A percentile compares a stretch with the other conserved stretches of the same genome.
phyloP scores from a whole-genome alignment of 768 basidiomycete genomes.

The Mrakia gelida region DNA sequence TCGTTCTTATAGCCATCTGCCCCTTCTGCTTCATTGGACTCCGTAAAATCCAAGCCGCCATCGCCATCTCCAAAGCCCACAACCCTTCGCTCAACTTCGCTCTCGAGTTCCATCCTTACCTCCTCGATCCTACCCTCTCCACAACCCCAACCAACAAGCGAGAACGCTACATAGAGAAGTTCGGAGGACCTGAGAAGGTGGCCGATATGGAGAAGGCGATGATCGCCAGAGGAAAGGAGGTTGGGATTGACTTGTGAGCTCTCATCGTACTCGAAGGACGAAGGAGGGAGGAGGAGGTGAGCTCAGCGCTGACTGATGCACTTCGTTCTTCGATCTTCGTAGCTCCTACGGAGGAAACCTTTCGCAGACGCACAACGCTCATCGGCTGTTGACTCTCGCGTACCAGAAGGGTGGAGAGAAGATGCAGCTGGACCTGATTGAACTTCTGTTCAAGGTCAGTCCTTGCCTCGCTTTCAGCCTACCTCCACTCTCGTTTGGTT shows the following conservation, averaged over 20 bases:
- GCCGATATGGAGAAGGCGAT: conserved; percentile 49
- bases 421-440: conserved; percentile 57
- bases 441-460: conserved; percentile 49
- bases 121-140: conserved; percentile 48
- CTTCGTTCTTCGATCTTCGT: not conserved
- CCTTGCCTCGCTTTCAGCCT: not conserved
- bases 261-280: not conserved
- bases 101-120: conserved; percentile 52
- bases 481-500: not conserved
- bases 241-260: conserved; percentile 58
- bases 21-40: conserved; percentile 26
- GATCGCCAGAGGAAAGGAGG: conserved; percentile 55
- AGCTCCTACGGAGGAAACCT: conserved; percentile 61
- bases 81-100: conserved; percentile 42
- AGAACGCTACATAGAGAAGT: conserved; percentile 41
- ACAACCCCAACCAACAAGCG: conserved; percentile 37
- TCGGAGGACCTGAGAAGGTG: conserved; percentile 55
- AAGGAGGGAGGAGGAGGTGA: not conserved
- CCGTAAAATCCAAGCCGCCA: conserved; percentile 33
- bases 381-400: conserved; percentile 68
- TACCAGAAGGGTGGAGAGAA: conserved; percentile 59
- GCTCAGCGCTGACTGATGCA: not conserved
- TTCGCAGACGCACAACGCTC: conserved; percentile 63
- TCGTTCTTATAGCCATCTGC: conserved; percentile 21
- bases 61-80: conserved; percentile 33